Conservation (phyloP, 352 stramenopile genomes). For the Globisporangium okanoganense region DNA sequence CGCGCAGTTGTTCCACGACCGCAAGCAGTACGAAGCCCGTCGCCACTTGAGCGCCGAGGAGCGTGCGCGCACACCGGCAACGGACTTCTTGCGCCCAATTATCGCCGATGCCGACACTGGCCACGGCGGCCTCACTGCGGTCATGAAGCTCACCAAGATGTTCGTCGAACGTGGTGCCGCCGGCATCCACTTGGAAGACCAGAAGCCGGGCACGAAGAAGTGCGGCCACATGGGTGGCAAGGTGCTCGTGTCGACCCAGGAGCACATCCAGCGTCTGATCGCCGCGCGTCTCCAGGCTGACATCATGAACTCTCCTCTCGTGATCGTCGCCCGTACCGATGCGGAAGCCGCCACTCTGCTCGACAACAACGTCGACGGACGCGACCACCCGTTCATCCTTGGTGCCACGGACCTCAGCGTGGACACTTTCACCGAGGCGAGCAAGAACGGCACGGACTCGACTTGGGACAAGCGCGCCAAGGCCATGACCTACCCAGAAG, state of each 20-base stretch:
- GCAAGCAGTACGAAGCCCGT: conserved; percentile 94
- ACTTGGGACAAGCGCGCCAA: conserved; percentile 91
- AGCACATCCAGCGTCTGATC: conserved; percentile 97
- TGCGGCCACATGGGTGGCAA: conserved; percentile 99
- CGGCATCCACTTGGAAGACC: conserved; percentile 98
- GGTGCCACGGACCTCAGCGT: conserved; percentile 90
- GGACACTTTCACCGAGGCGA: conserved; percentile 83
- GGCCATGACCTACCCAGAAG: conserved; percentile 97
- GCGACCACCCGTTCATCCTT: conserved; percentile 98
- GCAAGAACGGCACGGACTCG: conserved; percentile 49
- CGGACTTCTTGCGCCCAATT: conserved; percentile 97
- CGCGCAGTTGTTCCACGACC: conserved; percentile 97
- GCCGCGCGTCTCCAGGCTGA: conserved; percentile 95
- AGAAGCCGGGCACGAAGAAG: conserved; percentile 99
- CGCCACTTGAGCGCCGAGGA: conserved; percentile 76
- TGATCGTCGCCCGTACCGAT: conserved; percentile 97
- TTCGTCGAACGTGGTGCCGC: conserved; percentile 97
- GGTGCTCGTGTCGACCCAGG: conserved; percentile 96
- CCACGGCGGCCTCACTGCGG: conserved; percentile 93
- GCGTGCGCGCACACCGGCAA: conserved; percentile 64
- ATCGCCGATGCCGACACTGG: conserved; percentile 98
- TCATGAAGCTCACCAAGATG: conserved; percentile 99
- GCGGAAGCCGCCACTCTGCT: conserved; percentile 96
- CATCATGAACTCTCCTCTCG: conserved; percentile 92
- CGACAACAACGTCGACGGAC: conserved; percentile 96